phyloP scores from a whole-genome alignment of 257 asterid species.

The Ajuga chamaepitys region DNA sequence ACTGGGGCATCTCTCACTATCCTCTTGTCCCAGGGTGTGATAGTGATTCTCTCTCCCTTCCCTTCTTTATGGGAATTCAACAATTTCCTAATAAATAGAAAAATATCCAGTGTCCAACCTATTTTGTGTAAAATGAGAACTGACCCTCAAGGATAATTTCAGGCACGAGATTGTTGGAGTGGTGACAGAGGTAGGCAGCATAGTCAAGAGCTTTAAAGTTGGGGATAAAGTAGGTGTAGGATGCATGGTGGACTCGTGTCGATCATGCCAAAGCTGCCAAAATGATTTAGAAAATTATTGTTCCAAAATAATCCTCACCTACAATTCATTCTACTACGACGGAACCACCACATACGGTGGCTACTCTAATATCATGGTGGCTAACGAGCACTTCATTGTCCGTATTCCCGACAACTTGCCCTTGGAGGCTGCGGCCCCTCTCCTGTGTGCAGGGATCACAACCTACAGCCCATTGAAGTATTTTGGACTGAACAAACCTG shows the following conservation, averaged over 20 bases:
- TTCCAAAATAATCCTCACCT: conserved; percentile 10
- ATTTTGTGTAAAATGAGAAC: no score
- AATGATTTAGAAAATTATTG: conserved; percentile 38
- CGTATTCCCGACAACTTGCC: conserved; percentile 37
- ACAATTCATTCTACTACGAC: conserved; percentile 4
- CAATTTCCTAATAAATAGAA: no score
- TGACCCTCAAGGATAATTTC: no score
- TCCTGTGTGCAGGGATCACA: conserved; percentile 42
- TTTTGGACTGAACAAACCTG: conserved; percentile 33
- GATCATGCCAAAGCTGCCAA: conserved; percentile 26
- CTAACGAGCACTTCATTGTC: conserved; percentile 33
- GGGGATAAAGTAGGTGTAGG: conserved; percentile 55
- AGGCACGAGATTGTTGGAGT: conserved; percentile 49
- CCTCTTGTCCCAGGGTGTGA: conserved; percentile 34
- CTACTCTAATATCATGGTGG: conserved; percentile 33
- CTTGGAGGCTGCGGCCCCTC: conserved; percentile 28
- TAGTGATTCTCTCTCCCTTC: neutral
- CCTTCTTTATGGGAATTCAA: no score
- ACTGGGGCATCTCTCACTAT: conserved; percentile 33
- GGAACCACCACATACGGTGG: conserved; percentile 41
- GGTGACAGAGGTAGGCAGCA: conserved; percentile 42
- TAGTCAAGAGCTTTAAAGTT: conserved; percentile 28
- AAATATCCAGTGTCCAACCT: no score
- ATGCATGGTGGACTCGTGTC: conserved; percentile 42
- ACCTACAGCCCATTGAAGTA: conserved; percentile 35